Base-by-base conservation (phyloP, 2,329 filamentous ascomycete genomes). In the Penicillium sp. region DNA sequence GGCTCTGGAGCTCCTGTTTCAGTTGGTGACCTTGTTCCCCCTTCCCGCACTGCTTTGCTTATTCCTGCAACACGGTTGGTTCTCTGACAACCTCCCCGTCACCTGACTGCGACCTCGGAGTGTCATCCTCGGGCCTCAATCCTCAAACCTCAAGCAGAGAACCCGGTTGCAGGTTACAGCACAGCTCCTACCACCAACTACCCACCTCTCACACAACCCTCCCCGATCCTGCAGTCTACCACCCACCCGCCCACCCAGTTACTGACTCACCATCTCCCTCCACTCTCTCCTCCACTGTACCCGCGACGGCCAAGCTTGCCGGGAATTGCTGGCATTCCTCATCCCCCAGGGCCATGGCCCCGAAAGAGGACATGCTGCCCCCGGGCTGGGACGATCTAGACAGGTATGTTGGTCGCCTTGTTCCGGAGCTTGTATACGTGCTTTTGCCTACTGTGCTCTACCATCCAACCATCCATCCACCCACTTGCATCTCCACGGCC, bases 361-460 rank as follows among this genome's bases (percentile, higher is more conserved):
- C 73, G 60, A 75, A 74, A 69, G 75, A 76, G 69, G 74, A 74
- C 60, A 70, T 71, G 71, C 67, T 77, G 67, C 73, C 74, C 62
- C 73, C 73, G 67, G 73, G 72, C 61, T 77, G 75, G 75, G 74
- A 73, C 59, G 69, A 75, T 66, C 68, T 75, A 63, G 73, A 76
- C 66, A 76, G 74, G 75, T 77, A 71, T 68, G 72, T 60, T 55
- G 60, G 63, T 65, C 64, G 36, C 54, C 49, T 59, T 54, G 58
- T 67, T 61, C 53, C 60, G 58, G 40, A 49, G 18, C 53, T 27
- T 36, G 13, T 41, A 50, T 39, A 40, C 19, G n/a, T 41, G 9
- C 35, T 24, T 52, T 18, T 24, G 24, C n/a, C 22, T 35, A 10
- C 14, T 33, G 19, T 13, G 50, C 57, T 19, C 14, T 22, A 22